Base-by-base conservation (phyloP, 2,329 filamentous ascomycete genomes). In the Scytalidium sp. region DNA sequence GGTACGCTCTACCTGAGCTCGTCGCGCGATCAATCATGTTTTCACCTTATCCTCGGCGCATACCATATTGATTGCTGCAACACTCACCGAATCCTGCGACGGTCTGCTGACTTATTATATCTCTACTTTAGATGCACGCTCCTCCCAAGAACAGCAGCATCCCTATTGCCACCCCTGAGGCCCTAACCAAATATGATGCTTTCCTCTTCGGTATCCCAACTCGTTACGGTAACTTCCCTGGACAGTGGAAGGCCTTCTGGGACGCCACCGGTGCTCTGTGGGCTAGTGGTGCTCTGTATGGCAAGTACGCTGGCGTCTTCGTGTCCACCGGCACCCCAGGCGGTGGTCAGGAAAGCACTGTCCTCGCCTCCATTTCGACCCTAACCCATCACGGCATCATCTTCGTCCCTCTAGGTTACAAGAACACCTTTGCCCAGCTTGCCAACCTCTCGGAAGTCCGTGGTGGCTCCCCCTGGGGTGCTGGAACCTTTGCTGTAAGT, bases 151-250 rank as follows among this genome's bases (percentile, higher is more conserved):
- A 10, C 32, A 67, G 79, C 57, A 76, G 81, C 65, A 75, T 94
- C 67, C 80, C 84, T 50, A 69, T 90, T 60, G 76, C 85, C 45
- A 68, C 79, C 17, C 77, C 83, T 5, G 47, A 65, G 11, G 75
- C 69, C 25, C 84, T 97, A 41, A 81, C 85, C 65, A 56, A 75
- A 47, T 97, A 95, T 75, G 92, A 97, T 65, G 94, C 77, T 59
- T 85, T 97, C 76, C 85, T 99, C 57, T 81, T 97, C 63, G 94
- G 94, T 59, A 94, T 97, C 69, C 94, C 94, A 52, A 99, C 94
- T 46, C 84, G 94, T 60, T 99, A 90, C 75, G 94, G 94, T 63
- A 97, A 95, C 83, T 96, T 96, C 80, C 92, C 93, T 44, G 89
- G 87, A 17, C 94, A 99, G 75, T 97, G 88, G 88, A 97, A 94